Conservation (phyloP, 805 yeast species). For the Myxozyma monticola region DNA sequence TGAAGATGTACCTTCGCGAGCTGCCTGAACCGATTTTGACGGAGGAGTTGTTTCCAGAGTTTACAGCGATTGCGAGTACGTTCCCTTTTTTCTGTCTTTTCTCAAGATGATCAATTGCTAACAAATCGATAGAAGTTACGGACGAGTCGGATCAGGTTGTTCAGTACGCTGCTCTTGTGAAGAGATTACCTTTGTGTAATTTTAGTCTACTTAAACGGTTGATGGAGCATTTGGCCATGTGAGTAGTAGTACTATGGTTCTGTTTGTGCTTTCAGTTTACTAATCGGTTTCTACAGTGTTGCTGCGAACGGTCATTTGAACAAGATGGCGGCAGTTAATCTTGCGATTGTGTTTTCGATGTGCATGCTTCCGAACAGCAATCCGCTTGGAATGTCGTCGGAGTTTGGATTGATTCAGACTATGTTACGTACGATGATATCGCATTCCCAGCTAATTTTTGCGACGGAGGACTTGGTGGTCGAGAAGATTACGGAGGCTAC, state of each 20-base stretch:
- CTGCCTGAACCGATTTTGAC: slow-evolving; percentile 88
- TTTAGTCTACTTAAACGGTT: slow-evolving; percentile 67
- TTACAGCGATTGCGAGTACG: slow-evolving; percentile 72
- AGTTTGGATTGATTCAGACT: slow-evolving; percentile 55
- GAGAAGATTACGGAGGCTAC: neutral
- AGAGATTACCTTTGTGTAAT: slow-evolving; percentile 61
- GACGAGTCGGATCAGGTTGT: slow-evolving; percentile 15
- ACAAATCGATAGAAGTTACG: slow-evolving; percentile 4
- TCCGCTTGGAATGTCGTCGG: slow-evolving; percentile 46
- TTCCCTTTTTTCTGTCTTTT: neutral
- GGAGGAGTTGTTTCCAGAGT: slow-evolving; percentile 57
- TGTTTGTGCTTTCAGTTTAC: neutral
- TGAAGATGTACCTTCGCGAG: slow-evolving; percentile 79
- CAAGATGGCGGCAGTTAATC: slow-evolving; percentile 83
- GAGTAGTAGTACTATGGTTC: neutral
- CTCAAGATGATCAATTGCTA: neutral
- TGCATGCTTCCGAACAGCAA: slow-evolving; percentile 44
- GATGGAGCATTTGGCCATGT: slow-evolving; percentile 62
- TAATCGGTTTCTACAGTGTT: slow-evolving; percentile 39
- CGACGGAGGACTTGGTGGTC: neutral
- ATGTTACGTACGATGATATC: slow-evolving; percentile 52
- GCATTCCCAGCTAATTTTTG: slow-evolving; percentile 36
- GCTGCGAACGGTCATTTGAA: slow-evolving; percentile 66
- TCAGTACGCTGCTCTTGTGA: slow-evolving; percentile 35
- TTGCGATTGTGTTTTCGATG: slow-evolving; percentile 85